Percentiles rank a stretch among this genome's conserved stretches.
Evolutionary conservation across 2,329 filamentous ascomycete species (phyloP).

Genomic region (Calonectria pauciramosa): DNA sequence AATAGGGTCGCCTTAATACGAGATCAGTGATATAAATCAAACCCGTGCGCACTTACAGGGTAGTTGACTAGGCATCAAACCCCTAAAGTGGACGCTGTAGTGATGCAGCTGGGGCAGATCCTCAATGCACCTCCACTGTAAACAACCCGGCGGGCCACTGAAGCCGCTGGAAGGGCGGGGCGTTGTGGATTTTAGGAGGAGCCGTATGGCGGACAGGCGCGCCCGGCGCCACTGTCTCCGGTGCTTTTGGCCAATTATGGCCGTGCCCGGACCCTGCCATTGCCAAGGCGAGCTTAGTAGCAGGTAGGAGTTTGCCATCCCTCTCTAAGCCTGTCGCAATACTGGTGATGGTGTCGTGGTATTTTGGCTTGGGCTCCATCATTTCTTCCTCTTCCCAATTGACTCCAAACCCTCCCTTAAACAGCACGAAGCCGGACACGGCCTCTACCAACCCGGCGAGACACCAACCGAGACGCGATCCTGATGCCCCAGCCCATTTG

Average conservation of each 20-base stretch:
- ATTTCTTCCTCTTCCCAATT: slow-evolving; percentile 32
- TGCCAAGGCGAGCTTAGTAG: slow-evolving; percentile 30
- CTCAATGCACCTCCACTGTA: slow-evolving; percentile 24
- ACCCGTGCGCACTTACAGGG: slow-evolving; percentile 19
- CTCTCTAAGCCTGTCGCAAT: slow-evolving; percentile 38
- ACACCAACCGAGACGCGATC: slow-evolving; percentile 18
- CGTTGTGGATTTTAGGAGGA: slow-evolving; percentile 19
- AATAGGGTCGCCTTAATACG: neutral
- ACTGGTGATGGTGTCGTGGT: slow-evolving; percentile 40
- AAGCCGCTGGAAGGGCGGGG: slow-evolving; percentile 10
- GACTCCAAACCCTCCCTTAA: slow-evolving; percentile 28
- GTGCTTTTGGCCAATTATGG: slow-evolving; percentile 24
- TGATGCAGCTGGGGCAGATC: slow-evolving; percentile 19
- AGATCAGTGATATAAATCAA: slow-evolving; percentile 21
- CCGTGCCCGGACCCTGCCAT: slow-evolving; percentile 24
- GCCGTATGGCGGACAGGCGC: slow-evolving; percentile 12
- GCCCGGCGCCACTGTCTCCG: slow-evolving; percentile 22
- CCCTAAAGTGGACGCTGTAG: slow-evolving; percentile 27
- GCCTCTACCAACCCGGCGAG: slow-evolving; percentile 4
- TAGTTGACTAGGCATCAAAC: slow-evolving; percentile 16
- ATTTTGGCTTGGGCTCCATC: slow-evolving; percentile 31
- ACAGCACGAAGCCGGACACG: slow-evolving; percentile 28
- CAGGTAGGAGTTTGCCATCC: slow-evolving; percentile 20
- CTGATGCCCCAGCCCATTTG: slow-evolving; percentile 23
- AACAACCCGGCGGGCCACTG: slow-evolving; percentile 22